Base-by-base conservation (phyloP, 176 grass and related monocot genomes). In the Coix lacrymajobi region DNA sequence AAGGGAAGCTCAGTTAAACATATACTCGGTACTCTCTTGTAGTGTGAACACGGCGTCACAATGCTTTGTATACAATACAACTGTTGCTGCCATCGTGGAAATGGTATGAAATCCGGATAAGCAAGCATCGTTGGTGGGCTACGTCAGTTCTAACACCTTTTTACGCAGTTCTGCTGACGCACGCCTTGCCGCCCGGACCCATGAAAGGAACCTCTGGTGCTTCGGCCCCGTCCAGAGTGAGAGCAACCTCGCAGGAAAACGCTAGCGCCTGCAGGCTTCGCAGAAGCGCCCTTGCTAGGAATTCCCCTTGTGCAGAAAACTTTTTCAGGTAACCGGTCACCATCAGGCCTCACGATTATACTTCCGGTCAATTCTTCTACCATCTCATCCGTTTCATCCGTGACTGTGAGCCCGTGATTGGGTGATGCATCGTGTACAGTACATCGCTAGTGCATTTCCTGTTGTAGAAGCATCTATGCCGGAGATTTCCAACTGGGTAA, bases 281-380 rank as follows among this genome's bases (percentile, higher is more conserved):
- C 19, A 40, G 87, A 81, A 85, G 32, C 17, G n/a, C 14, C 24
- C 39, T 39, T 56, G 25, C 26, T 61, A 40, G 0, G 49, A 77
- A 39, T 51, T 67, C 62, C 46, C 44, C 9, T 31, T 4, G 29
- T 61, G 49, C 61, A 4, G 38, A 10, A 24, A 33, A 32, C 20
- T 6, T 38, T 34, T 79, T 70, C 12, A 51, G 76, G 87, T 30
- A 75, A 84, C 15, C 34, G 8, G 17, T 82, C 71, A 14, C 54
- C 54, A 36, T 89, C 78, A 28, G 24, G 11, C 11, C 22, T 34
- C 22, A 3, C 28, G 34, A 33, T 17, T 3, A 3, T 33, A 28
- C 32, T 28, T 72, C 60, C 43, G 41, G 51, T 81, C 66, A 71
- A 37, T 49, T 46, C 83, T 32, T 81, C 30, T 22, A 38, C 31